These are phyloP conservation scores for Pseudoneurospora amorphoporcata DNA, from an alignment of 495 filamentous ascomycete genomes.

Conservation along the genomic window DNA sequence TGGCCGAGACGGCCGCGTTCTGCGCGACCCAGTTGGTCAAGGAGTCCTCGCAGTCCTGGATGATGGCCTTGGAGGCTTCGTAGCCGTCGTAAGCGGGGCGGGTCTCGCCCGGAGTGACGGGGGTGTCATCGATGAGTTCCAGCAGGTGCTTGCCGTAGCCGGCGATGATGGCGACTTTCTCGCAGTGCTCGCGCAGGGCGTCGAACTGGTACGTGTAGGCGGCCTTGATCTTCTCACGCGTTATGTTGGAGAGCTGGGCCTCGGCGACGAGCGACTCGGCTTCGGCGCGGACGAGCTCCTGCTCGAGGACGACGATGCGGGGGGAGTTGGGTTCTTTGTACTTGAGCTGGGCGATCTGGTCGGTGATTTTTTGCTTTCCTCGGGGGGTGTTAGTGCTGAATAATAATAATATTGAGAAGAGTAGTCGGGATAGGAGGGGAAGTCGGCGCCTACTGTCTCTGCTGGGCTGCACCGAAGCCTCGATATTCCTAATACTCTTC, in stretches of 20 bases:
- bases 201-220: slow-evolving; percentile 98
- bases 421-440: background rate
- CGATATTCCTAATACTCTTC: slow-evolving; percentile 98
- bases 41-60: slow-evolving; percentile 96
- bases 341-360: slow-evolving; percentile 96
- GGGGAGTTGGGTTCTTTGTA: slow-evolving; percentile 99
- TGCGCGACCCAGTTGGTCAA: slow-evolving; percentile 92
- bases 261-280: slow-evolving; percentile 97
- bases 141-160: slow-evolving; percentile 95
- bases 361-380: slow-evolving; percentile 99
- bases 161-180: slow-evolving; percentile 96
- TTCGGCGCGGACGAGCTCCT: slow-evolving; percentile 96
- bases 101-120: slow-evolving; percentile 94
- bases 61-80: slow-evolving; percentile 96
- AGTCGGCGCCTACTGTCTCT: slow-evolving; percentile 64
- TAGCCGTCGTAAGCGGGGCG: slow-evolving; percentile 95
- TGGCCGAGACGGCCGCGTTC: slow-evolving; percentile 77
- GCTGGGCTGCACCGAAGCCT: slow-evolving; percentile 95
- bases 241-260: slow-evolving; percentile 97
- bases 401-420: background rate
- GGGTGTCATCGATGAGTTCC: slow-evolving; percentile 90
- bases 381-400: slow-evolving; percentile 5
- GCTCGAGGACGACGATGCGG: slow-evolving; percentile 93
- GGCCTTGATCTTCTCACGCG: slow-evolving; percentile 96
- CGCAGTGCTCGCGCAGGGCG: slow-evolving; percentile 92